These are phyloP conservation scores for Aspergillus saccharolyticus DNA, from an alignment of 495 filamentous ascomycete species.

Conservation along the genomic window DNA sequence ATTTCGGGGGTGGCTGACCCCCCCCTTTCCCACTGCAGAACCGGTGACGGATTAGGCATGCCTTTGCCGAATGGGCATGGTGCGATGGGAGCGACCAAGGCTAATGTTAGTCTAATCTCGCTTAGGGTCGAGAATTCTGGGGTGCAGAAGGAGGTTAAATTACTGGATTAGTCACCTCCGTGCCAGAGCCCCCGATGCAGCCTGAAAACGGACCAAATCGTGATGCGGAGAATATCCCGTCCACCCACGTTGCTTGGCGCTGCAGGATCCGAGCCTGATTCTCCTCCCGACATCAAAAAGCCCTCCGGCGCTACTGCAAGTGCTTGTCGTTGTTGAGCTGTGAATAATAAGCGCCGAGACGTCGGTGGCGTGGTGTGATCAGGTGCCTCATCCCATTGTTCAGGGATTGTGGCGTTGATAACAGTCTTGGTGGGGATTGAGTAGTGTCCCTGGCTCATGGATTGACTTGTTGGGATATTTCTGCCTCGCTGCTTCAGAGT, in stretches of 20 bases:
- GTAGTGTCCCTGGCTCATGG: too few relatives aligned
- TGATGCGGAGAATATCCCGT: conserved; percentile 6
- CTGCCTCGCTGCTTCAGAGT: too few relatives aligned
- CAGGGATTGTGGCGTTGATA: too few relatives aligned
- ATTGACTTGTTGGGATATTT: too few relatives aligned
- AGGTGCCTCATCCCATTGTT: neutral
- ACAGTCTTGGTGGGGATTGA: neutral
- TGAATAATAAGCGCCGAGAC: neutral
- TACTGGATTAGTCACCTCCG: too few relatives aligned
- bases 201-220: neutral
- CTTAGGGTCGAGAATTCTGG: neutral
- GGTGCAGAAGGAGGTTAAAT: too few relatives aligned
- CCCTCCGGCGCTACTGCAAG: neutral
- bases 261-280: neutral
- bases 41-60: neutral
- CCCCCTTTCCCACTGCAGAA: neutral
- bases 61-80: neutral
- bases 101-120: neutral
- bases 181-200: too few relatives aligned
- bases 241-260: neutral
- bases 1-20: neutral
- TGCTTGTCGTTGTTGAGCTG: neutral
- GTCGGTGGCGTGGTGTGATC: neutral
- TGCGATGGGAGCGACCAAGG: neutral
- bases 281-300: neutral